Conservation (phyloP, 192 early-diverging fungal genomes). For the Anaeromyces robustus region DNA sequence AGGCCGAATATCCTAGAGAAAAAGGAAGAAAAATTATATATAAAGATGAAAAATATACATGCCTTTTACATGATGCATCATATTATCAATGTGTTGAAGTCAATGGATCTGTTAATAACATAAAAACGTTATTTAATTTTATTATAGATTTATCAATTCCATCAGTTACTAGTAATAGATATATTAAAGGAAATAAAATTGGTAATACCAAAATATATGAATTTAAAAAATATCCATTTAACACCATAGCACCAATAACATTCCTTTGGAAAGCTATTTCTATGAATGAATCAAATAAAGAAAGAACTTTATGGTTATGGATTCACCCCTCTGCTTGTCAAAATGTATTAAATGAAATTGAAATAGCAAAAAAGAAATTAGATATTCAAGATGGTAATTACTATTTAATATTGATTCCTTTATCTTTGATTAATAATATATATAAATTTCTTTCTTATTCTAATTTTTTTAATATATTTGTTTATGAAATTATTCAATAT, state of each 20-base stretch:
- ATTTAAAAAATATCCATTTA: conserved; percentile 31
- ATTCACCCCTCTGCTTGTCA: conserved; percentile 54
- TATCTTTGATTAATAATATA: too few species aligned
- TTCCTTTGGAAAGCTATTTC: conserved; percentile 56
- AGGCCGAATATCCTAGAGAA: conserved; percentile 72
- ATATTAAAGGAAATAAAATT: conserved; percentile 35
- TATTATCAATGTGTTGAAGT: conserved; percentile 61
- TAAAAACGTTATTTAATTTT: conserved; percentile 27
- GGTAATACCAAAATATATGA: conserved; percentile 37
- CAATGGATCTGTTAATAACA: conserved; percentile 24
- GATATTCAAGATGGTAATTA: not conserved
- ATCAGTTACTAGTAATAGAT: conserved; percentile 24
- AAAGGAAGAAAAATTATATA: conserved; percentile 62
- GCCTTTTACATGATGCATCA: conserved; percentile 72
- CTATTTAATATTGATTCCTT: too few species aligned
- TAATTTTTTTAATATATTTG: too few species aligned
- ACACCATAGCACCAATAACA: conserved; percentile 49
- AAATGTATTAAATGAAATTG: conserved; percentile 16
- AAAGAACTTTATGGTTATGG: conserved; percentile 57
- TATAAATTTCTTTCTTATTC: too few species aligned
- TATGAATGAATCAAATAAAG: conserved; percentile 4
- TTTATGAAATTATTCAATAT: too few species aligned
- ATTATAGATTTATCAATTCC: conserved; percentile 45
- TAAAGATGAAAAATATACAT: conserved; percentile 55
- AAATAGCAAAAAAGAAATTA: not conserved